Evolutionary conservation across 2,329 filamentous ascomycete genomes (phyloP).

Genomic region (Talaromyces sp.): DNA sequence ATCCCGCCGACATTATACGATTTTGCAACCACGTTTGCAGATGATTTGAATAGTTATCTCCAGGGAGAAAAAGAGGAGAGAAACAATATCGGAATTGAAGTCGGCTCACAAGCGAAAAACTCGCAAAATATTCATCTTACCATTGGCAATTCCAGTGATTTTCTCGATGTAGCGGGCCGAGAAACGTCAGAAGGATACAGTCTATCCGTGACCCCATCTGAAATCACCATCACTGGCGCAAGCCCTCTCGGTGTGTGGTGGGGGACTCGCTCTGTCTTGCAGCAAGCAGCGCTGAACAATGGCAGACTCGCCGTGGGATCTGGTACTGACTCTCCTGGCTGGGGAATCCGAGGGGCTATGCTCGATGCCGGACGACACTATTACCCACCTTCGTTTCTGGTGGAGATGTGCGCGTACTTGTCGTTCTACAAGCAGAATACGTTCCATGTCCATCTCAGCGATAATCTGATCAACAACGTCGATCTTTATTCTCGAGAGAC

Average conservation of each 20-base stretch:
- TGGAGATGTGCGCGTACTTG: constrained; percentile 53
- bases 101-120: not conserved
- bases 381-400: constrained; percentile 50
- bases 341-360: constrained; percentile 45
- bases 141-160: constrained; percentile 36
- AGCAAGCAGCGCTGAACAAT: constrained; percentile 40
- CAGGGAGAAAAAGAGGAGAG: constrained; percentile 4
- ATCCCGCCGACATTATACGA: constrained; percentile 49
- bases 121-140: constrained; percentile 46
- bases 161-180: constrained; percentile 44
- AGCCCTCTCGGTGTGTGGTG: constrained; percentile 53
- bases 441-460: constrained; percentile 53
- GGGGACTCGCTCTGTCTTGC: constrained; percentile 52
- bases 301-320: constrained; percentile 39
- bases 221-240: constrained; percentile 47
- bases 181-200: constrained; percentile 49
- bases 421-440: constrained; percentile 57
- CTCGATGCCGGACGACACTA: constrained; percentile 51
- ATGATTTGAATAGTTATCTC: constrained; percentile 29
- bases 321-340: constrained; percentile 48
- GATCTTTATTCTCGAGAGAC: constrained; percentile 40
- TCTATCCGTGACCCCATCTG: constrained; percentile 36
- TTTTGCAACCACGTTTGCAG: constrained; percentile 46
- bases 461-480: constrained; percentile 49
- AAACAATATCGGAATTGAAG: not conserved